These are phyloP conservation scores for Trypanosoma grayi DNA, from an alignment of 208 protist species.

Conservation along the genomic window DNA sequence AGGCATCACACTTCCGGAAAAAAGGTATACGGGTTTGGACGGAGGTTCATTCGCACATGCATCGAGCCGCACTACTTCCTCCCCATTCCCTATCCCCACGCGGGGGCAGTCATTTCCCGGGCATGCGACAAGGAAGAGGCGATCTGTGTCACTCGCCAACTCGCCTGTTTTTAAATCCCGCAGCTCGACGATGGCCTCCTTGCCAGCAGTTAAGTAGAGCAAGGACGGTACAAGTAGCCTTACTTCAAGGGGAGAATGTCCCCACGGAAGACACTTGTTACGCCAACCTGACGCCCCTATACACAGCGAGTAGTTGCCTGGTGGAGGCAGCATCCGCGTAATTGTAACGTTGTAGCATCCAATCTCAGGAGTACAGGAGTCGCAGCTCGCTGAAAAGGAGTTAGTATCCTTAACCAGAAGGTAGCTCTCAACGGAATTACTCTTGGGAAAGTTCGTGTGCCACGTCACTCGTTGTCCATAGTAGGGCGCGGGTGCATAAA, in stretches of 20 bases:
- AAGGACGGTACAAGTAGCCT: neutral
- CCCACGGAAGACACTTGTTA: slow-evolving; percentile 1
- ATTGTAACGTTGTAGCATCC: neutral
- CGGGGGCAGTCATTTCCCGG: too few species aligned
- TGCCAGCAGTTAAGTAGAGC: neutral
- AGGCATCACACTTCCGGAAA: neutral
- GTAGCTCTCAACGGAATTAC: neutral
- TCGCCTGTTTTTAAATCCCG: neutral
- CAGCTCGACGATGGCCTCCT: neutral
- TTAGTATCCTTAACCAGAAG: neutral
- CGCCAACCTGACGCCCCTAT: neutral
- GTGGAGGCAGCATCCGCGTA: neutral
- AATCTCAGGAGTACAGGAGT: neutral
- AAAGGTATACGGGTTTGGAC: too few species aligned
- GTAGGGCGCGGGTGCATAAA: too few species aligned
- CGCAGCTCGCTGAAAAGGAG: neutral
- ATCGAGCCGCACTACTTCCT: too few species aligned
- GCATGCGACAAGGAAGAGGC: too few species aligned
- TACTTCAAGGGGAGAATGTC: neutral
- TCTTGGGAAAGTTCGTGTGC: neutral
- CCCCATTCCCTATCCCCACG: too few species aligned
- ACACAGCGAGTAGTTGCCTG: slow-evolving; percentile 3
- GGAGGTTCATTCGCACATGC: too few species aligned
- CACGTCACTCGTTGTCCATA: too few species aligned
- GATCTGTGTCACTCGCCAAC: too few species aligned